Evolutionary conservation across 331 rosid genomes (phyloP).

Genomic region (Dryas integrifolia): DNA sequence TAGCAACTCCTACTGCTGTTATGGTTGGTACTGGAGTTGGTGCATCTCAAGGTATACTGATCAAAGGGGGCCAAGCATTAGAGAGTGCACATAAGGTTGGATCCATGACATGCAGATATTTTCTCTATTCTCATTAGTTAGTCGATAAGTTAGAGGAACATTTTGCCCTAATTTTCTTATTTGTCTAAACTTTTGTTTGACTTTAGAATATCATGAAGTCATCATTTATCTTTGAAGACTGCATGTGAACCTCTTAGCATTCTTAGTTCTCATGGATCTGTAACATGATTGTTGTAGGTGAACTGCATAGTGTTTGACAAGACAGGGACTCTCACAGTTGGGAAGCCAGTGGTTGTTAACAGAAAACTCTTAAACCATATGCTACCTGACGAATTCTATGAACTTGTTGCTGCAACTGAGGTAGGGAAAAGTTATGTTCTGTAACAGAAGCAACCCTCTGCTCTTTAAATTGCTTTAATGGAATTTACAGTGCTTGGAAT

Average conservation of each 20-base stretch:
- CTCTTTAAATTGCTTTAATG: neutral
- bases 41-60: slow-evolving; percentile 83
- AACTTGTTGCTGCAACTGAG: slow-evolving; percentile 77
- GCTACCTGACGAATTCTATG: slow-evolving; percentile 43
- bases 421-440: slow-evolving; percentile 21
- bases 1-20: slow-evolving; percentile 86
- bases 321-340: slow-evolving; percentile 86
- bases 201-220: neutral
- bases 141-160: neutral
- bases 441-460: neutral
- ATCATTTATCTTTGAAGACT: neutral
- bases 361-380: slow-evolving; percentile 42
- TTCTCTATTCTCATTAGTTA: neutral
- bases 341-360: slow-evolving; percentile 71
- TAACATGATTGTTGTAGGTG: slow-evolving; percentile 37
- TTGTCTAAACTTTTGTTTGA: neutral
- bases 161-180: neutral
- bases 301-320: slow-evolving; percentile 82
- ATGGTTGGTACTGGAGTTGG: slow-evolving; percentile 97
- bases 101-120: neutral
- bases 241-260: neutral
- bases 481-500: neutral
- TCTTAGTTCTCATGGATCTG: neutral
- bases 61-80: slow-evolving; percentile 87
- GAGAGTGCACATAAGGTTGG: slow-evolving; percentile 83